Evolutionary conservation across 345 rosid species (phyloP), one percentile per base, ranked within the genome.

Genomic region (Durio zibethinus): DNA sequence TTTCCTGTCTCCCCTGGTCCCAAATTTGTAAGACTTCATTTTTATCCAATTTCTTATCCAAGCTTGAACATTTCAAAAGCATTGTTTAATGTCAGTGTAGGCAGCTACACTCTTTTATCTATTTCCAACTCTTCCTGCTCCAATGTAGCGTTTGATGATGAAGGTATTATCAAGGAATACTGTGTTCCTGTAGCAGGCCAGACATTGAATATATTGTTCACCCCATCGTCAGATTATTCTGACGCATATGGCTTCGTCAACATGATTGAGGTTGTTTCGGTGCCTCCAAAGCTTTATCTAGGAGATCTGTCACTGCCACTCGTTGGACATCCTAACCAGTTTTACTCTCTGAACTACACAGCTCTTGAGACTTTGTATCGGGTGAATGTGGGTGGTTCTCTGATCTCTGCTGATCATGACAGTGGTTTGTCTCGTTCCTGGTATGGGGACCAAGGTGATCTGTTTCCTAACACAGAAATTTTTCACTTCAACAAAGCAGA

Each of bases 341-440:
- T 16, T 62, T 62, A 15, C 67, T 62, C 67, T 5, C 31, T 62
- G 67, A 62, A 62, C 21, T 6, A 7, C 6, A 62, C 21, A 62
- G 67, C 10, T 72, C 80, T 70, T 64, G 84, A 88, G 83, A 90
- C 90, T 4, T 81, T 90, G 87, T 81, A 59, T 60, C 76, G 94
- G 52, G 76, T 88, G 70, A 88, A 90, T 9, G 87, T 88, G 16
- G 90, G 81, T 5, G 94, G 94, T 36, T 78, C 75, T 38, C 71
- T 45, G 18, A 84, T 90, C 52, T 57, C 85, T 3, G 75, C 87
- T 76, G 88, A 57, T 84, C 88, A 16, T 90, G 94, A 91, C 86
- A 29, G 63, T 8, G 83, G 83, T 7, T 81, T 90, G 47, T 68
- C 78, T 9, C 82, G 97, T 78, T 85, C 91, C 21, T 93, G 98